Evolutionary conservation across 2,329 filamentous ascomycete species (phyloP).

Genomic region (Xylariaceae sp.): DNA sequence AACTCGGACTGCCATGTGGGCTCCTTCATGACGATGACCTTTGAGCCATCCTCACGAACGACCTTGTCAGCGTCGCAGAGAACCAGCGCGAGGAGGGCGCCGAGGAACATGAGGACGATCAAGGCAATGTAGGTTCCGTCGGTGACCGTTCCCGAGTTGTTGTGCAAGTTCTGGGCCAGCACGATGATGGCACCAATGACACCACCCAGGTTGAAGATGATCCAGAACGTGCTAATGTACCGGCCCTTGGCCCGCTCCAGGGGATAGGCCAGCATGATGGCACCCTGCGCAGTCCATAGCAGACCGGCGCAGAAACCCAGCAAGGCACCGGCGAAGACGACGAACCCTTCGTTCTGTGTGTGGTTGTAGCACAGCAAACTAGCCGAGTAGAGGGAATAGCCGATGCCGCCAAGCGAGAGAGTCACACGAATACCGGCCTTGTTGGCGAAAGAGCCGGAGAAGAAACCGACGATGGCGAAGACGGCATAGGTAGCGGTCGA

Average conservation of each 20-base stretch:
- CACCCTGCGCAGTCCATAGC: constrained; percentile 76
- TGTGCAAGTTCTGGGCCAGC: constrained; percentile 66
- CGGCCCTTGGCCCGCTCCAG: constrained; percentile 75
- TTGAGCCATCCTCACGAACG: constrained; percentile 63
- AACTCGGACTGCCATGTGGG: constrained; percentile 70
- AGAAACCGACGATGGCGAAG: constrained; percentile 57
- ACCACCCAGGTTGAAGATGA: constrained; percentile 88
- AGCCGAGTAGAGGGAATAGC: constrained; percentile 70
- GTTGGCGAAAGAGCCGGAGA: constrained; percentile 75
- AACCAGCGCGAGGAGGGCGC: constrained; percentile 55
- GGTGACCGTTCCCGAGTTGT: constrained; percentile 41
- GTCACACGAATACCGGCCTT: constrained; percentile 64
- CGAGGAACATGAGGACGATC: constrained; percentile 63
- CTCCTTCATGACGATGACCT: constrained; percentile 70
- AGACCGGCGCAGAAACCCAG: constrained; percentile 75
- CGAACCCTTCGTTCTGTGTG: constrained; percentile 61
- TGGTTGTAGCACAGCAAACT: constrained; percentile 68
- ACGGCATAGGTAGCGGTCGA: constrained; percentile 43
- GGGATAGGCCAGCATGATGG: constrained; percentile 88
- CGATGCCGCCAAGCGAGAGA: constrained; percentile 66
- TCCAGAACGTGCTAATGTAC: constrained; percentile 90
- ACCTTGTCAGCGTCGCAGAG: constrained; percentile 62
- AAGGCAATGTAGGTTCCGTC: constrained; percentile 74
- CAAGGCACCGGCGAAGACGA: constrained; percentile 69
- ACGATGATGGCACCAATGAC: constrained; percentile 78